Percentiles rank a stretch among this genome's conserved stretches.
Evolutionary conservation across 2,329 filamentous ascomycete genomes (phyloP).

Genomic region (Annulohypoxylon truncatum): DNA sequence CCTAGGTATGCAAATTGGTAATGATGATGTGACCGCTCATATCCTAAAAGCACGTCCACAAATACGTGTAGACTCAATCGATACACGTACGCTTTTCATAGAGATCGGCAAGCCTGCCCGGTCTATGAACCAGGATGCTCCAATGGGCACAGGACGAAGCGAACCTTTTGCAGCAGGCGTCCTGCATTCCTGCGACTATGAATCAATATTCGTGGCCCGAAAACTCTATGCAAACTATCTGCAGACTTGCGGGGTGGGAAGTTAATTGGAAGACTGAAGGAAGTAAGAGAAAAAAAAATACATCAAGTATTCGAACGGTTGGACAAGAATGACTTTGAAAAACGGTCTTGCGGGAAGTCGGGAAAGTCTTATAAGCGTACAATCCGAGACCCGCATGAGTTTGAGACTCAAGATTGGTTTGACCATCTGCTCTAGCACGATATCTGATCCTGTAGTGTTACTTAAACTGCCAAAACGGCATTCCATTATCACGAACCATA

Average conservation of each 20-base stretch:
- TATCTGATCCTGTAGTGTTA: conserved; percentile 12
- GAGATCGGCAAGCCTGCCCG: conserved; percentile 35
- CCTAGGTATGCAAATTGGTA: conserved; percentile 7
- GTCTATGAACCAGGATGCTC: conserved; percentile 26
- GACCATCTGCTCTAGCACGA: conserved; percentile 5
- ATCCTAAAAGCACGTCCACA: conserved; percentile 13
- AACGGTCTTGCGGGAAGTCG: conserved; percentile 18
- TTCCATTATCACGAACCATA: neutral
- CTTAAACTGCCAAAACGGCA: conserved; percentile 1
- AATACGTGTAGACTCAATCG: conserved; percentile 17
- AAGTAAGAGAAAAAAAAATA: neutral
- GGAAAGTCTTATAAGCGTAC: conserved; percentile 4
- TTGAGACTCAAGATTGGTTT: conserved; percentile 1
- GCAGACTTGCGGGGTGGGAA: conserved; percentile 18
- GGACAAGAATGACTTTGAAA: conserved; percentile 22
- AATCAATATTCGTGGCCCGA: conserved; percentile 30
- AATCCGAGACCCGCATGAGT: conserved; percentile 19
- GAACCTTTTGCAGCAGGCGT: conserved; percentile 25
- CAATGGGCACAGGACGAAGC: conserved; percentile 27
- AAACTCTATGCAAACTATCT: conserved; percentile 22
- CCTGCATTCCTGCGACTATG: conserved; percentile 21
- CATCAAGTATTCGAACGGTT: conserved; percentile 3
- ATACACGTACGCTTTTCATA: conserved; percentile 37
- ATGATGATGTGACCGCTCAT: conserved; percentile 18
- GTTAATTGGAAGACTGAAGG: conserved; percentile 3